Percentiles rank a stretch among this genome's conserved stretches.
Conservation (phyloP, 106 monocot genomes). For the Vanilla planifolia region DNA sequence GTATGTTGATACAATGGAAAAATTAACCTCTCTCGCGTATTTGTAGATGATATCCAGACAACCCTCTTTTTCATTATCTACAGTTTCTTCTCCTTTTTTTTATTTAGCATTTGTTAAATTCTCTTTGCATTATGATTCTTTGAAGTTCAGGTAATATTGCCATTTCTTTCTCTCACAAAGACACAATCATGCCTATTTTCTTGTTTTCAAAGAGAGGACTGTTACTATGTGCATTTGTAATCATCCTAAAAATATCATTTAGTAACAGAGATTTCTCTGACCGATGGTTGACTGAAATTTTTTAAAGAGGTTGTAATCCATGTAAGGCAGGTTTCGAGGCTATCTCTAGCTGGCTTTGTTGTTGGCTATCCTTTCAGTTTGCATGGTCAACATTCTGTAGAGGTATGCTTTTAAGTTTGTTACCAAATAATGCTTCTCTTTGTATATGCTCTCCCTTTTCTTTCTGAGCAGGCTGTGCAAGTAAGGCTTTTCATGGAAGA, state of each 20-base stretch:
- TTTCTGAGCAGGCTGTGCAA: constrained; percentile 46
- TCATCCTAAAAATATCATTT: too few species aligned
- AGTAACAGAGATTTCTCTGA: too few species aligned
- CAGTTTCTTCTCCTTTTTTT: too few species aligned
- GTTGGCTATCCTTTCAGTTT: constrained; percentile 73
- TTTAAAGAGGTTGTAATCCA: too few species aligned
- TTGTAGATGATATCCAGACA: too few species aligned
- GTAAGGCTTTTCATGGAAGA: constrained; percentile 71
- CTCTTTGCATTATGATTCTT: too few species aligned
- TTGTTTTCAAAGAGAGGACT: background rate
- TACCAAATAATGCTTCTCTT: background rate
- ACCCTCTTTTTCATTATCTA: too few species aligned
- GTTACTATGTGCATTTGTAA: background rate
- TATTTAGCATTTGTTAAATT: too few species aligned
- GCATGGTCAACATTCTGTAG: constrained; percentile 33
- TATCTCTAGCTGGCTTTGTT: constrained; percentile 60
- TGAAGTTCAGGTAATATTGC: background rate
- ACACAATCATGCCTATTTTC: background rate
- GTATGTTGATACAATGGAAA: too few species aligned
- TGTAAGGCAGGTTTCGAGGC: constrained; percentile 34
- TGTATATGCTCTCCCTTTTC: constrained; percentile 2
- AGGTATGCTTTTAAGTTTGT: constrained; percentile 24
- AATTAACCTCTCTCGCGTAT: too few species aligned
- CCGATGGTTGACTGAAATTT: too few species aligned
- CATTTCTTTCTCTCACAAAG: too few species aligned